A percentile compares a stretch with the other conserved stretches of the same genome.
phyloP scores from a whole-genome alignment of 75 land plant genomes.

The Picea glauca region DNA sequence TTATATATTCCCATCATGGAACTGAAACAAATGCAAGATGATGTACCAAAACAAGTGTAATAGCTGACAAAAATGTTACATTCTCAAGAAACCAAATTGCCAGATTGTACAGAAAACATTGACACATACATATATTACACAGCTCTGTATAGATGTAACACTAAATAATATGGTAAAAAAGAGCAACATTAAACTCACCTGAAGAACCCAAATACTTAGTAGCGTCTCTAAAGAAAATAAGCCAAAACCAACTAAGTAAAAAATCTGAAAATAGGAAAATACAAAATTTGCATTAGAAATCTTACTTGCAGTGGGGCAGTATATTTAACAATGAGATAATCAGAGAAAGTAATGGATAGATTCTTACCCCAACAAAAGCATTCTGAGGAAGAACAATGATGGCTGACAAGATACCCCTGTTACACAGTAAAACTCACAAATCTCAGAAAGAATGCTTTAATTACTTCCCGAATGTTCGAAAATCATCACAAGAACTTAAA shows the following conservation, averaged over 20 bases:
- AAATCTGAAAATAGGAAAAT: slow-evolving; percentile 43
- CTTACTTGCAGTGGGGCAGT: not conserved
- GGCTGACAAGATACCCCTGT: slow-evolving; percentile 88
- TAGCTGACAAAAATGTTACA: not conserved
- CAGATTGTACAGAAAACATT: not conserved
- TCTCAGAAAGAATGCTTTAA: not conserved
- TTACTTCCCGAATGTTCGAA: not conserved
- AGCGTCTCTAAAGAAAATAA: slow-evolving; percentile 64
- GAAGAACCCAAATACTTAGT: slow-evolving; percentile 80
- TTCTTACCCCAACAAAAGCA: slow-evolving; percentile 75
- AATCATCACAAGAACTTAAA: not conserved
- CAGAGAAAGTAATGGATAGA: not conserved
- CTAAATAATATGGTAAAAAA: not conserved
- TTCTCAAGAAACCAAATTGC: not conserved
- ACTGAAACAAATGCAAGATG: too few species aligned
- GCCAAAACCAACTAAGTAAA: slow-evolving; percentile 70
- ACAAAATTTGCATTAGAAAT: not conserved
- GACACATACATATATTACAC: not conserved
- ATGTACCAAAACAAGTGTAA: not conserved
- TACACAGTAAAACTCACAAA: not conserved
- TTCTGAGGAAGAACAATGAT: slow-evolving; percentile 54
- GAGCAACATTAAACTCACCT: slow-evolving; percentile 36
- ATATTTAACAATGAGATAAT: not conserved
- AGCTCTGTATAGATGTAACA: not conserved
- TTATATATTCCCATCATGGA: not conserved